Conservation (phyloP, 495 filamentous ascomycete genomes). For the Lineolata rhizophorae region DNA sequence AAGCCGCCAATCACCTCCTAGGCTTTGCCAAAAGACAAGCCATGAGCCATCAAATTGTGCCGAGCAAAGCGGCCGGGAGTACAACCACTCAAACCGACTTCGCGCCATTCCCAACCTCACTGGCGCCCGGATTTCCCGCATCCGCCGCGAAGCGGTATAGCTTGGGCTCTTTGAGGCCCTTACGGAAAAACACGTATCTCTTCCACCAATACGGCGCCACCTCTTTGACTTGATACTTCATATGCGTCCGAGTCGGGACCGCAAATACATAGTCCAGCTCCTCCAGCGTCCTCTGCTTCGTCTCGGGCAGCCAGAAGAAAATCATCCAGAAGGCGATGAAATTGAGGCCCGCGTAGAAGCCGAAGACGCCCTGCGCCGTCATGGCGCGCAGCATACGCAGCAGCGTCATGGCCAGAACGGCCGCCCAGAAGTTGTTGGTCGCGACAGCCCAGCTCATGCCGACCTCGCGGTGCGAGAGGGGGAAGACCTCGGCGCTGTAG, state of each 20-base stretch:
- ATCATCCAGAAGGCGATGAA: conserved; percentile 10
- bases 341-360: conserved; percentile 40
- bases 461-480: conserved; percentile 18
- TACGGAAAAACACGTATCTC: conserved; percentile 37
- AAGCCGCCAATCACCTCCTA: too few species aligned
- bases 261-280: conserved; percentile 24
- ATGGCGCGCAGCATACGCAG: conserved; percentile 26
- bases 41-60: too few species aligned
- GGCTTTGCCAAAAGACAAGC: too few species aligned
- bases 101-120: too few species aligned
- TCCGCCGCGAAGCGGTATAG: conserved; percentile 50
- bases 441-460: conserved; percentile 22
- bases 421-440: conserved; percentile 17
- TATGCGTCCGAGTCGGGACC: conserved; percentile 12
- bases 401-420: conserved; percentile 34
- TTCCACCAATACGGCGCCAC: conserved; percentile 50
- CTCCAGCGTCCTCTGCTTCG: conserved; percentile 23
- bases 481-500: conserved; percentile 38
- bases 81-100: too few species aligned
- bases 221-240: conserved; percentile 26
- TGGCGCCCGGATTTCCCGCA: too few species aligned
- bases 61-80: too few species aligned
- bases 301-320: conserved; percentile 8
- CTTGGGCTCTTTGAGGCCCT: conserved; percentile 30
- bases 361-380: conserved; percentile 32